A percentile compares a stretch with the other conserved stretches of the same genome.
Evolutionary conservation across 139 green algal genomes (phyloP).

Genomic region (Medakamo hakoo): DNA sequence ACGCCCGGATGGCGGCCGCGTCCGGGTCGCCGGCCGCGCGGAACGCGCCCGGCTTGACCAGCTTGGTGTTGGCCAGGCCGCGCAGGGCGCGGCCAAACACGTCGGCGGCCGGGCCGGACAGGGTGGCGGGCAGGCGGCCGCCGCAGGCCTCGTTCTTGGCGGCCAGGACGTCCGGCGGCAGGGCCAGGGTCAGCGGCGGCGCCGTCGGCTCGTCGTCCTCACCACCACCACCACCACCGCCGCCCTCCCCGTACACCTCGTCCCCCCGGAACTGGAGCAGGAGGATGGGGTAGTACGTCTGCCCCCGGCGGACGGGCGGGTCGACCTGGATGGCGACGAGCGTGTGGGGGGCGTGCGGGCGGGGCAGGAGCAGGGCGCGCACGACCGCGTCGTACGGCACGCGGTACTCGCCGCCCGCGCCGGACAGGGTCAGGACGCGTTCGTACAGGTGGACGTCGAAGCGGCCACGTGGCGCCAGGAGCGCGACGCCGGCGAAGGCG

Average conservation of each 20-base stretch:
- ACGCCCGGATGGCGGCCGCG: conserved; percentile 52
- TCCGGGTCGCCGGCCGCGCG: conserved; percentile 25
- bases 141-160: conserved; percentile 57
- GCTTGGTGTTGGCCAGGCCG: conserved; percentile 65
- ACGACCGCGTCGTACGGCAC: conserved; percentile 79
- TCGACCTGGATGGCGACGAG: conserved; percentile 79
- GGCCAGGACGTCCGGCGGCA: conserved; percentile 52
- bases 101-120: conserved; percentile 49
- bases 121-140: conserved; percentile 26
- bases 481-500: conserved; percentile 60
- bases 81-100: conserved; percentile 78
- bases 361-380: conserved; percentile 82
- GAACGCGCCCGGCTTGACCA: conserved; percentile 59
- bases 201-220: conserved; percentile 56
- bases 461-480: conserved; percentile 53
- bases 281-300: conserved; percentile 91
- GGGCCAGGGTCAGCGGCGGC: conserved; percentile 61
- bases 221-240: too few relatives aligned
- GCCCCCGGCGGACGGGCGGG: conserved; percentile 86
- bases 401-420: conserved; percentile 83
- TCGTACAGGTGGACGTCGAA: conserved; percentile 61
- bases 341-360: conserved; percentile 68
- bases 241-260: too few relatives aligned
- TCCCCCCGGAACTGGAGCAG: conserved; percentile 66
- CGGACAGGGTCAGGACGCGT: conserved; percentile 39